Percentiles rank a stretch among this genome's conserved stretches.
These are phyloP conservation scores for Metschnikowia cerradonensis DNA, from an alignment of 805 yeast genomes.

Conservation along the genomic window DNA sequence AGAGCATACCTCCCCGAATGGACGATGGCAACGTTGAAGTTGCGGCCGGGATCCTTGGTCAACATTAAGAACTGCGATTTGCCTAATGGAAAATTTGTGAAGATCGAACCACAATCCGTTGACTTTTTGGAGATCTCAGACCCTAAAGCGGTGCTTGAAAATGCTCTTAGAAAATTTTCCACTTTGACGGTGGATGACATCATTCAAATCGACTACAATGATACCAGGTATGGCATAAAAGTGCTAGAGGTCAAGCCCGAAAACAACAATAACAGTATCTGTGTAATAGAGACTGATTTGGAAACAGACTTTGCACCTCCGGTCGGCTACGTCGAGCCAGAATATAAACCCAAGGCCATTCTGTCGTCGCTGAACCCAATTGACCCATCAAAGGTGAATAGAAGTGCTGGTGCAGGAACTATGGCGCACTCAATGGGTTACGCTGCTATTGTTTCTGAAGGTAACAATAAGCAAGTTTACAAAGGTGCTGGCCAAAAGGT, in stretches of 20 bases:
- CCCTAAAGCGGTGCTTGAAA: conserved; percentile 95
- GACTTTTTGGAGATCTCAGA: conserved; percentile 91
- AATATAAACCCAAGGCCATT: conserved; percentile 43
- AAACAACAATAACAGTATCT: conserved; percentile 58
- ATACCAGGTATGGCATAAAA: conserved; percentile 69
- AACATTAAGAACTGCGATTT: conserved; percentile 73
- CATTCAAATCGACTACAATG: conserved; percentile 81
- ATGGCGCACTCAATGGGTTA: conserved; percentile 77
- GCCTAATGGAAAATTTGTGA: conserved; percentile 83
- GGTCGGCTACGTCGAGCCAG: conserved; percentile 95
- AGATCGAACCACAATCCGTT: conserved; percentile 91
- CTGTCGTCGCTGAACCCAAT: conserved; percentile 33
- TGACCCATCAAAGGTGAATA: conserved; percentile 31
- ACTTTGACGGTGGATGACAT: conserved; percentile 82
- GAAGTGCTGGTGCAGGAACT: conserved; percentile 51
- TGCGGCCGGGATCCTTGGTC: conserved; percentile 77
- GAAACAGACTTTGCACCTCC: conserved; percentile 99
- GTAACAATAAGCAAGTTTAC: conserved; percentile 31
- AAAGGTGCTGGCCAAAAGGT: conserved; percentile 66
- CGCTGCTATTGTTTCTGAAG: conserved; percentile 49
- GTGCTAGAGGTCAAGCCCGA: conserved; percentile 87
- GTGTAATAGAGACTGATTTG: conserved; percentile 94
- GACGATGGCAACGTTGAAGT: conserved; percentile 80
- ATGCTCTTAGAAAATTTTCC: conserved; percentile 83
- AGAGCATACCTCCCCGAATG: conserved; percentile 91